phyloP scores from a whole-genome alignment of 768 basidiomycete genomes.

The Russula ochroleuca region DNA sequence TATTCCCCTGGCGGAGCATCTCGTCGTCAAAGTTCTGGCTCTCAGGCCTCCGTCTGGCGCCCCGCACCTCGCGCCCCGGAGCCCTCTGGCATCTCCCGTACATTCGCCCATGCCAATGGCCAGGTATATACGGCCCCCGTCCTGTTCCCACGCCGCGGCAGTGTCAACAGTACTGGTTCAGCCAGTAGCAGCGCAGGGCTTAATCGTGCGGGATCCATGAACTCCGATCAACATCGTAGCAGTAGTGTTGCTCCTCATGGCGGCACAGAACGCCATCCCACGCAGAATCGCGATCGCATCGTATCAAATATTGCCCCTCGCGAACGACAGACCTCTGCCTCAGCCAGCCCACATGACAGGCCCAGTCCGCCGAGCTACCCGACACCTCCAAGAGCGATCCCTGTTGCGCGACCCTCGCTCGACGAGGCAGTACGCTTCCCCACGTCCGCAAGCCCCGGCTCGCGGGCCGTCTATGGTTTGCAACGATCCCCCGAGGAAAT shows the following conservation, averaged over 20 bases:
- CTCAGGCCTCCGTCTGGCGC: constrained; percentile 10
- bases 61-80: constrained; percentile 3
- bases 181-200: constrained; percentile 26
- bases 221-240: constrained; percentile 17
- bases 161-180: constrained; percentile 23
- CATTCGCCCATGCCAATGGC: constrained; percentile 31
- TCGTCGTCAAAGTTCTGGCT: constrained; percentile 18
- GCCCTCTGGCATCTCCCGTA: constrained; percentile 24
- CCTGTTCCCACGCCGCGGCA: constrained; percentile 37
- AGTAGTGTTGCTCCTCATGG: constrained; percentile 11
- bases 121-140: constrained; percentile 40
- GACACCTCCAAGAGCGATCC: constrained; percentile 17
- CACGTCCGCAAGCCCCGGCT: constrained; percentile 25
- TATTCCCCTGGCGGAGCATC: constrained; percentile 10
- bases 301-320: constrained; percentile 6
- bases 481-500: constrained; percentile 28
- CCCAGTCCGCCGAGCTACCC: constrained; percentile 18
- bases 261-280: constrained; percentile 1
- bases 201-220: constrained; percentile 20
- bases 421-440: constrained; percentile 24
- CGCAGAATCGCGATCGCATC: constrained; percentile 27
- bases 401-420: constrained; percentile 21
- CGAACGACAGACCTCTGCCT: constrained; percentile 24
- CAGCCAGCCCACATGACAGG: constrained; percentile 23
- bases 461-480: constrained; percentile 12